Evolutionary conservation across 768 basidiomycete genomes (phyloP), one percentile per base, ranked within the genome.

Genomic region (Lactarius sp.): DNA sequence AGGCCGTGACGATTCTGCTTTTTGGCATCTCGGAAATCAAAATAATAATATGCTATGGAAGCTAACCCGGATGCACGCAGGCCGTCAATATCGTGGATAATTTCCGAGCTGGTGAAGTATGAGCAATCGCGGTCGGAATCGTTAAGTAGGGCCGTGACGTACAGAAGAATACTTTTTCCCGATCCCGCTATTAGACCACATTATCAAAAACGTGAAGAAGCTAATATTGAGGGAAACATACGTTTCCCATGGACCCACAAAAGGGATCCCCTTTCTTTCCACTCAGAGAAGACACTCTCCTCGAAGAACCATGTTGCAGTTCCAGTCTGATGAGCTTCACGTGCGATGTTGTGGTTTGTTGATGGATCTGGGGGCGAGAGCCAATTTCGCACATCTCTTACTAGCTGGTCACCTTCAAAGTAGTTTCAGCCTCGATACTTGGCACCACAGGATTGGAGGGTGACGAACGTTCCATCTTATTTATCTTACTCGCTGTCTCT

Each of bases 211-310:
- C 14, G 13, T 31, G 4, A 9, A 27, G 1, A 10, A 4, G 3
- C 3, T 12, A n/a, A 18, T 12, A 31, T 2, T 39, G 2, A 42
- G 27, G 18, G 6, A 33, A 36, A 18, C 57, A 33, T 58, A 59
- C 62, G 56, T 22, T 59, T 63, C 9, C 62, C 62, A 34, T 63
- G 57, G 13, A 63, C 33, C 62, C 62, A 63, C 22, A 63, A 2
- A 0, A 63, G 20, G 13, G 62, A 63, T 14, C 54, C 57, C 1
- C 6, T 27, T 14, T 16, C 22, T n/a, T 52, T 52, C 62, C 62
- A 63, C 4, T 41, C 41, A 27, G 36, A 14, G 1, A 53, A 39
- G 1, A 33, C 10, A 7, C 5, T 37, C 14, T 51, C 34, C 20
- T 54, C 9, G 2, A 39, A 37, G 3, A 59, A 59, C 57, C 62